phyloP scores from a whole-genome alignment of 2,329 filamentous ascomycete species.

The Scedosporium boydii region DNA sequence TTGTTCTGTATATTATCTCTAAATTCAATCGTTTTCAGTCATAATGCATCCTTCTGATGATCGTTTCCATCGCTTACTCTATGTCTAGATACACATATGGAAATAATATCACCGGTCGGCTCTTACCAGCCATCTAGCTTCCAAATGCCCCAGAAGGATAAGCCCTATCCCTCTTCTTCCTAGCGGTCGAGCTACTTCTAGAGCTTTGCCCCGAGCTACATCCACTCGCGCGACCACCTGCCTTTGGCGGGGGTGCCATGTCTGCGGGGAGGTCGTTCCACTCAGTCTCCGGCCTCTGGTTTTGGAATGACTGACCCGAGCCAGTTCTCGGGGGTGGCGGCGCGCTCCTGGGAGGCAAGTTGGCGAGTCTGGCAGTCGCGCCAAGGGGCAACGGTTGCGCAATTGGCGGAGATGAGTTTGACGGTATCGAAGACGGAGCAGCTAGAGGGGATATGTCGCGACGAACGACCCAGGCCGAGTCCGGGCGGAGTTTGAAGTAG shows the following conservation, averaged over 20 bases:
- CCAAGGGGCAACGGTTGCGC: constrained; percentile 12
- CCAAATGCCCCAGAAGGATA: constrained; percentile 56
- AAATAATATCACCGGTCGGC: neutral
- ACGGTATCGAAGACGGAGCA: constrained; percentile 10
- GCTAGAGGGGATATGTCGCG: constrained; percentile 26
- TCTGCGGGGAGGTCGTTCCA: constrained; percentile 59
- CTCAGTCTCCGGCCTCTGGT: constrained; percentile 46
- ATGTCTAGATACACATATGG: neutral
- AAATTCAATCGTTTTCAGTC: neutral
- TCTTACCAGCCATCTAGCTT: constrained; percentile 15
- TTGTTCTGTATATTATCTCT: neutral
- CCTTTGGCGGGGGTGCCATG: constrained; percentile 34
- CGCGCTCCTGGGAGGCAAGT: constrained; percentile 11
- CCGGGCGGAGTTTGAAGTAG: constrained; percentile 52
- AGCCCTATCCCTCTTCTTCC: constrained; percentile 50
- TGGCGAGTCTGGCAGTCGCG: constrained; percentile 8
- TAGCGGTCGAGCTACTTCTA: constrained; percentile 41
- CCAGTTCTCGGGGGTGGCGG: constrained; percentile 15
- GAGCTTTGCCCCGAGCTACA: constrained; percentile 37
- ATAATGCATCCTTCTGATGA: neutral
- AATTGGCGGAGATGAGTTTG: constrained; percentile 9
- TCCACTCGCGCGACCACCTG: constrained; percentile 14
- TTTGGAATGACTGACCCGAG: constrained; percentile 45
- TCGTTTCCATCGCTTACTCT: neutral
- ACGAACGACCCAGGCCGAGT: constrained; percentile 51